Conservation (phyloP, 2,329 filamentous ascomycete genomes). For the Calonectria pseudoturangicola region DNA sequence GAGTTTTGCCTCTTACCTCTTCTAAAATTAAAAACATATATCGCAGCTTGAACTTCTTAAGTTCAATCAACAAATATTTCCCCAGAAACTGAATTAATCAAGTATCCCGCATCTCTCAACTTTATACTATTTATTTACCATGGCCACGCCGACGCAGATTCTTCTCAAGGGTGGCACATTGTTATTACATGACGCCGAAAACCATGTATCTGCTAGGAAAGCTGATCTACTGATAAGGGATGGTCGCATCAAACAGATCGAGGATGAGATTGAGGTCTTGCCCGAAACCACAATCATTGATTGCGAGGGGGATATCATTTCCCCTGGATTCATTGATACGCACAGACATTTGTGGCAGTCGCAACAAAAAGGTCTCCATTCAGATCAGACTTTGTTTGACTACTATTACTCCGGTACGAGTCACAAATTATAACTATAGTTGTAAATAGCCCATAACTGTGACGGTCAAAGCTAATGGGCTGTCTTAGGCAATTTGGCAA, state of each 20-base stretch:
- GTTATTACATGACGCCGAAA: neutral
- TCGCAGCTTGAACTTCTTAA: too few relatives aligned
- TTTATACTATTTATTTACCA: neutral
- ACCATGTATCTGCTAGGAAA: neutral
- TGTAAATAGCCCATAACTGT: too few relatives aligned
- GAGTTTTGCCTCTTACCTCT: too few relatives aligned
- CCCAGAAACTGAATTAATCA: too few relatives aligned
- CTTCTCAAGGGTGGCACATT: constrained; percentile 10
- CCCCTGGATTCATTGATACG: constrained; percentile 9
- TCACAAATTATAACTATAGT: too few relatives aligned
- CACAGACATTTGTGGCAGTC: constrained; percentile 18
- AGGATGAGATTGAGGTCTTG: neutral
- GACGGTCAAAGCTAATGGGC: neutral
- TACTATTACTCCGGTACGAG: constrained; percentile 4
- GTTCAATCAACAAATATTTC: too few relatives aligned
- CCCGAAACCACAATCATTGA: neutral
- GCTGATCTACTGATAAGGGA: neutral
- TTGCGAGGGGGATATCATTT: constrained; percentile 5
- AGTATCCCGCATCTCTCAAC: too few relatives aligned
- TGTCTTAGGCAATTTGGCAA: neutral
- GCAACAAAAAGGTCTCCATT: constrained; percentile 7
- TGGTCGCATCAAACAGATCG: neutral
- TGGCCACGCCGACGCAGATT: neutral
- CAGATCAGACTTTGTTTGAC: constrained; percentile 9
- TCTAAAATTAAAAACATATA: too few relatives aligned